Percentiles rank a stretch among this genome's conserved stretches.
Evolutionary conservation across 306 rosid genomes (phyloP).

Genomic region (Alnus rubra): DNA sequence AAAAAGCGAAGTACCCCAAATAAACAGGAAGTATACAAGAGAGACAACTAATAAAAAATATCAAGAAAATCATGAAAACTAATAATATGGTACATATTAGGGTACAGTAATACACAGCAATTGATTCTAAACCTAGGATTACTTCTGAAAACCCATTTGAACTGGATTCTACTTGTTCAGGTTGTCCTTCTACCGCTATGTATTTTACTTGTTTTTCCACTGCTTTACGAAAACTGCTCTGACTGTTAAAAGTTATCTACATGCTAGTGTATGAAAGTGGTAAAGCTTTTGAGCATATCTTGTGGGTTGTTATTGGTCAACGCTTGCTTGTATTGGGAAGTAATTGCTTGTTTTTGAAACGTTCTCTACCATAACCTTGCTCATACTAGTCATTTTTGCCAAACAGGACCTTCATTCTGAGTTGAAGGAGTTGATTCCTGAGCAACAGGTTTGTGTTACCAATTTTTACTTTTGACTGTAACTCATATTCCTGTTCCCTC

Average conservation of each 20-base stretch:
- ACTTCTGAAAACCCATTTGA: neutral
- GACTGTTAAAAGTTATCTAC: neutral
- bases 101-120: neutral
- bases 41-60: too few relatives aligned
- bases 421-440: constrained; percentile 84
- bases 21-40: too few relatives aligned
- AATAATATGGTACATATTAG: neutral
- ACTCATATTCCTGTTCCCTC: neutral
- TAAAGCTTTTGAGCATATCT: neutral
- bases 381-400: constrained; percentile 17
- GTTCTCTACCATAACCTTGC: constrained; percentile 4
- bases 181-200: neutral
- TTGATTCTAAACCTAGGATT: neutral
- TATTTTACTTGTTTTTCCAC: neutral
- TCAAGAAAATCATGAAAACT: too few relatives aligned
- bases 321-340: neutral
- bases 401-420: constrained; percentile 85
- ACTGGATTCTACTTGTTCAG: neutral
- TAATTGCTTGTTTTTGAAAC: neutral
- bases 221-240: neutral
- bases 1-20: too few relatives aligned
- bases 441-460: constrained; percentile 68
- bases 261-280: neutral
- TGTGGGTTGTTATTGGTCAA: neutral
- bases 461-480: constrained; percentile 14